Evolutionary conservation across 805 yeast species (phyloP).

Genomic region (Starmerella vaccinii): DNA sequence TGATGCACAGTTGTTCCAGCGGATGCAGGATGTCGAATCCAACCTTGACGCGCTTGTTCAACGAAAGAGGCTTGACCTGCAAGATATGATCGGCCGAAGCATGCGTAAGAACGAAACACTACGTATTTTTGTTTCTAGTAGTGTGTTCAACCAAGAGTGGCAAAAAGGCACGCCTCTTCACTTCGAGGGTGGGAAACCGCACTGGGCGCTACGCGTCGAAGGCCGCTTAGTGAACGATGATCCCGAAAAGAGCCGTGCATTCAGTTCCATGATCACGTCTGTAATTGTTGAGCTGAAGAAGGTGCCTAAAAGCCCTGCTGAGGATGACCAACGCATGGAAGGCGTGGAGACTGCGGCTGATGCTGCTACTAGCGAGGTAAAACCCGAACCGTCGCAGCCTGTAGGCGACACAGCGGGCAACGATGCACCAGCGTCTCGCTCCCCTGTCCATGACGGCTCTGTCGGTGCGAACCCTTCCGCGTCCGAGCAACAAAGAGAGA

Average conservation of each 20-base stretch:
- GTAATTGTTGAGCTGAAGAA: slow-evolving; percentile 63
- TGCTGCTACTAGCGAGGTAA: not conserved
- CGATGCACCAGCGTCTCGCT: not conserved
- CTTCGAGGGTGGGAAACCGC: slow-evolving; percentile 21
- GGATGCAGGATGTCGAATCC: slow-evolving; percentile 70
- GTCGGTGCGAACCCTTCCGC: not conserved
- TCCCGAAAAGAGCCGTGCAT: slow-evolving; percentile 45
- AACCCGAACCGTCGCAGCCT: not conserved
- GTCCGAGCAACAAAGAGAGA: not conserved
- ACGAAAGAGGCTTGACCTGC: slow-evolving; percentile 75
- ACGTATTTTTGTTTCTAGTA: slow-evolving; percentile 73
- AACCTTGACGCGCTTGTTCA: slow-evolving; percentile 70
- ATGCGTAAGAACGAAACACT: slow-evolving; percentile 46
- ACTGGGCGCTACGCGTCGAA: slow-evolving; percentile 81
- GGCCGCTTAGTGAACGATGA: slow-evolving; percentile 62
- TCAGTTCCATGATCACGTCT: slow-evolving; percentile 72
- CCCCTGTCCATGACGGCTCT: not conserved
- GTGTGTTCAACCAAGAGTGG: slow-evolving; percentile 85
- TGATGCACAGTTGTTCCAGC: slow-evolving; percentile 61
- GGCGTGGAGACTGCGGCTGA: slow-evolving; percentile 9
- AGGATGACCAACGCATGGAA: slow-evolving; percentile 19
- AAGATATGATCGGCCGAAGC: slow-evolving; percentile 49
- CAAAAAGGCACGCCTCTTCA: slow-evolving; percentile 35
- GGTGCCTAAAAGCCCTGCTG: not conserved
- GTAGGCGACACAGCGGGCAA: not conserved